Conservation (phyloP, 202 grass and related monocot species). For the Carex arenaria region DNA sequence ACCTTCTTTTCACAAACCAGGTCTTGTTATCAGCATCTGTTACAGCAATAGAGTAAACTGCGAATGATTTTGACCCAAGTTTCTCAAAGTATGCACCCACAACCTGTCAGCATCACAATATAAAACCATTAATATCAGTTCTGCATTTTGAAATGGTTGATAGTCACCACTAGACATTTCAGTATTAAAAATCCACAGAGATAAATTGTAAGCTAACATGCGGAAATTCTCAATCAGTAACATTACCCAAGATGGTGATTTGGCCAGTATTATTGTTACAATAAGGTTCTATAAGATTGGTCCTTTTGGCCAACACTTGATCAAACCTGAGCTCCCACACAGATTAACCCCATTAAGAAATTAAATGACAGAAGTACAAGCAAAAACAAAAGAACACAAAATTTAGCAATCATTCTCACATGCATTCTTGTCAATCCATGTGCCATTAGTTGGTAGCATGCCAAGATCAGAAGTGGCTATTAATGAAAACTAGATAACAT, state of each 20-base stretch:
- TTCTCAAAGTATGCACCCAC: constrained; percentile 98
- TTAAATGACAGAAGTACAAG: neutral
- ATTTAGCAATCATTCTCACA: neutral
- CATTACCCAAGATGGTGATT: neutral
- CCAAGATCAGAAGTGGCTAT: neutral
- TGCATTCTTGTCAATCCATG: neutral
- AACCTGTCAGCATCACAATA: constrained; percentile 43
- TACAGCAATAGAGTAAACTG: constrained; percentile 98
- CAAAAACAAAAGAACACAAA: neutral
- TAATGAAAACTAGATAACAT: neutral
- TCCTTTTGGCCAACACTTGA: constrained; percentile 4
- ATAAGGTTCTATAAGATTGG: neutral
- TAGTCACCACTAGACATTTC: neutral
- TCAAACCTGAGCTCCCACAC: neutral
- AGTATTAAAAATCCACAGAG: constrained; percentile 12
- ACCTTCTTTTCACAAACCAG: constrained; percentile 99
- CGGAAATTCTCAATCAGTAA: neutral
- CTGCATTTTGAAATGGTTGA: neutral
- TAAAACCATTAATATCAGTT: constrained; percentile 3
- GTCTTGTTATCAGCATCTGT: constrained; percentile 80
- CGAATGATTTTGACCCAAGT: constrained; percentile 87
- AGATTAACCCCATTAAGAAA: neutral
- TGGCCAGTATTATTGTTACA: neutral
- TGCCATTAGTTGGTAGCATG: neutral
- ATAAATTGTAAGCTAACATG: constrained; percentile 2